Evolutionary conservation across 2,329 filamentous ascomycete genomes (phyloP).

Genomic region (Lecanosticta acicola): DNA sequence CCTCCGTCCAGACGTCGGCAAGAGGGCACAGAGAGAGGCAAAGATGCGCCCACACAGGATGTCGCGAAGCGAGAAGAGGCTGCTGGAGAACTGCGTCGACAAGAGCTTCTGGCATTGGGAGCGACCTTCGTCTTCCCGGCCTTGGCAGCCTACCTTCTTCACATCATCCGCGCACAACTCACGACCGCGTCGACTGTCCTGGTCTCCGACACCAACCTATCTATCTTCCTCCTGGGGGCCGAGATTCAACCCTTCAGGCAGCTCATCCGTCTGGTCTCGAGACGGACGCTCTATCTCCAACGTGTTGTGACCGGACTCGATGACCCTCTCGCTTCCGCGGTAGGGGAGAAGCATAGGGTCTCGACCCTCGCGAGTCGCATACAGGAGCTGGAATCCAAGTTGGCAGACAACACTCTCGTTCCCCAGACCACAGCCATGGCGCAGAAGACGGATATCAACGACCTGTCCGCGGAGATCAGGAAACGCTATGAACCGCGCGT

Average conservation of each 20-base stretch:
- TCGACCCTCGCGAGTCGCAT: constrained; percentile 26
- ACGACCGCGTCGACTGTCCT: constrained; percentile 78
- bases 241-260: constrained; percentile 81
- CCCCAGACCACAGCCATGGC: constrained; percentile 23
- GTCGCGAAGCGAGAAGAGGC: constrained; percentile 35
- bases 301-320: constrained; percentile 51
- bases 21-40: constrained; percentile 1
- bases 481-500: constrained; percentile 72
- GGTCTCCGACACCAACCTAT: constrained; percentile 88
- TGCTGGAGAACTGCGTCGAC: constrained; percentile 60
- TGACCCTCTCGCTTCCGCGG: constrained; percentile 18
- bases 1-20: constrained; percentile 7
- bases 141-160: constrained; percentile 75
- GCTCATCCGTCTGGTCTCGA: constrained; percentile 71
- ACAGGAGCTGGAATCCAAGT: constrained; percentile 29
- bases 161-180: constrained; percentile 72
- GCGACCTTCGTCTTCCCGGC: constrained; percentile 76
- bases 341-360: constrained; percentile 32
- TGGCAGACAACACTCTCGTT: constrained; percentile 23
- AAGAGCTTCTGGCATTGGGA: constrained; percentile 68
- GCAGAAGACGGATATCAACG: constrained; percentile 30
- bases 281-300: constrained; percentile 75
- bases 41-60: constrained; percentile 9
- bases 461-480: constrained; percentile 48
- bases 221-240: constrained; percentile 80